These are phyloP conservation scores for Hanseniaspora clermontiae DNA, from an alignment of 805 yeast species.

Conservation along the genomic window DNA sequence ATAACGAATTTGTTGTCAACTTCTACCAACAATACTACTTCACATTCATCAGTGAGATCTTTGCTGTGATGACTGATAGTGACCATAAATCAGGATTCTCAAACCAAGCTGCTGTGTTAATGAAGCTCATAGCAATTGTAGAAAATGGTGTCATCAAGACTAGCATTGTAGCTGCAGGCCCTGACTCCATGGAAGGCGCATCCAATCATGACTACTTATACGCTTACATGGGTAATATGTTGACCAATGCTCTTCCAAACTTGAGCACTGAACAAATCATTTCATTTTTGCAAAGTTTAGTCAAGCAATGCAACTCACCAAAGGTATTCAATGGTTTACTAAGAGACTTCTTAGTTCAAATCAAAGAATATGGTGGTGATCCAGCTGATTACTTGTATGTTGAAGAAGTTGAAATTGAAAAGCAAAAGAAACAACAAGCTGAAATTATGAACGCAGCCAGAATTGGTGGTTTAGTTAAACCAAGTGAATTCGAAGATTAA, in stretches of 20 bases:
- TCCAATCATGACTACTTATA: slow-evolving; percentile 65
- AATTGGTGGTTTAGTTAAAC: slow-evolving; percentile 89
- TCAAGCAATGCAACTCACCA: slow-evolving; percentile 59
- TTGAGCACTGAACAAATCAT: slow-evolving; percentile 70
- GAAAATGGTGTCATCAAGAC: slow-evolving; percentile 60
- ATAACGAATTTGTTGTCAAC: slow-evolving; percentile 60
- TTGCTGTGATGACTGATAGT: slow-evolving; percentile 85
- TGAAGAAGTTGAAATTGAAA: slow-evolving; percentile 79
- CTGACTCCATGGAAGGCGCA: slow-evolving; percentile 72
- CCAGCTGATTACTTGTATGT: slow-evolving; percentile 88
- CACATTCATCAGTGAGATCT: slow-evolving; percentile 81
- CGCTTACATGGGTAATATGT: slow-evolving; percentile 68
- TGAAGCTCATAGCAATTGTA: slow-evolving; percentile 71
- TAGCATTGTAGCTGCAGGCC: slow-evolving; percentile 64
- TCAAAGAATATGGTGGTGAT: slow-evolving; percentile 91
- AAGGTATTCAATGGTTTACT: slow-evolving; percentile 67
- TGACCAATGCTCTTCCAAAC: slow-evolving; percentile 84
- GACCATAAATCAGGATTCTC: slow-evolving; percentile 96
- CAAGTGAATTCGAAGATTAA: slow-evolving; percentile 65
- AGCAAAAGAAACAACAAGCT: slow-evolving; percentile 57
- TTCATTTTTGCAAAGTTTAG: slow-evolving; percentile 66
- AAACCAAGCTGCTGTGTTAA: slow-evolving; percentile 70
- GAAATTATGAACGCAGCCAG: slow-evolving; percentile 44
- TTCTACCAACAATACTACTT: slow-evolving; percentile 82
- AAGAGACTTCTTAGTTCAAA: slow-evolving; percentile 92